A percentile compares a stretch with the other conserved stretches of the same genome.
phyloP scores from a whole-genome alignment of 192 early-diverging fungal species.

The Mortierella hygrophila region DNA sequence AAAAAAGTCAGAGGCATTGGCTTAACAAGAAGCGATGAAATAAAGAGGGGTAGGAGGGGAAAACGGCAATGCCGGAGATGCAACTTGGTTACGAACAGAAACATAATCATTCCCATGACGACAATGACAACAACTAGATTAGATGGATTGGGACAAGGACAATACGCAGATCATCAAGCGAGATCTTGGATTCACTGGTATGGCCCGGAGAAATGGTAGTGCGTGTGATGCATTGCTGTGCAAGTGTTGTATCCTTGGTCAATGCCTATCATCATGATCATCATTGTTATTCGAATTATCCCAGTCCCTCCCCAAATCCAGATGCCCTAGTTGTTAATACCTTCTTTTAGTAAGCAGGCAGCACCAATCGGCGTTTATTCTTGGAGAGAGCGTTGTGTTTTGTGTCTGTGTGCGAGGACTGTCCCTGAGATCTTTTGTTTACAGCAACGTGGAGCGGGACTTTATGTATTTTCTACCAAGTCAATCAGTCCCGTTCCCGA shows the following conservation, averaged over 20 bases:
- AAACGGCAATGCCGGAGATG: not conserved
- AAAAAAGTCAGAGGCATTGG: not conserved
- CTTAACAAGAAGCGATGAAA: not conserved
- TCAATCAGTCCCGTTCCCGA: not conserved
- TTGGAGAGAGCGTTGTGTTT: not conserved
- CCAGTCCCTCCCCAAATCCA: not conserved
- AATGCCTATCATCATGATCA: not conserved
- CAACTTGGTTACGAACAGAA: not conserved
- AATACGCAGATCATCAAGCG: not conserved
- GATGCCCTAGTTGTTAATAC: not conserved
- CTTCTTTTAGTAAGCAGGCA: not conserved
- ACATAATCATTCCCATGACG: not conserved
- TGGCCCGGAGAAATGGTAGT: too few relatives aligned
- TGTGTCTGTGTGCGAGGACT: not conserved
- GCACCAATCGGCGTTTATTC: not conserved
- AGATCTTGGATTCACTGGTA: not conserved
- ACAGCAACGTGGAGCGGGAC: slow-evolving; percentile 8
- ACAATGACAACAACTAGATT: not conserved
- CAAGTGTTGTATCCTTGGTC: not conserved
- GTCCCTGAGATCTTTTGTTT: not conserved
- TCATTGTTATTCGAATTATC: not conserved
- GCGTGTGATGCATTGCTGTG: not conserved
- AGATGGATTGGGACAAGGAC: not conserved
- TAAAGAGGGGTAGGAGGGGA: not conserved
- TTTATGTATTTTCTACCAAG: not conserved